Percentiles rank a stretch among this genome's conserved stretches.
Conservation (phyloP, 148 eudicot genomes). For the Simmondsia chinensis region DNA sequence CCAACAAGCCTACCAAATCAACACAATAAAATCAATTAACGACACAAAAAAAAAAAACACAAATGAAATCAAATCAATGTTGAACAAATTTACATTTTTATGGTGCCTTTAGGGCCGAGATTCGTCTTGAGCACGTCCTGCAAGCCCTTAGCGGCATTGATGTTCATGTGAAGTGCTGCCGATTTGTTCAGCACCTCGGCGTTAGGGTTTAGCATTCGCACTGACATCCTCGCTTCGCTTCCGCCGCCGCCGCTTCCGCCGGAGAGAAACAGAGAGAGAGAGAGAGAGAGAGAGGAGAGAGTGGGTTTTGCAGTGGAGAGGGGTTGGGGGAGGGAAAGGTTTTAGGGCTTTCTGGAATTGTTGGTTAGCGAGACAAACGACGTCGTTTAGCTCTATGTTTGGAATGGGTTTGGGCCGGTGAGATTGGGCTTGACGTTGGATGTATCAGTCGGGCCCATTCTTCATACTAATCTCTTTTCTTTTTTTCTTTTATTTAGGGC, state of each 20-base stretch:
- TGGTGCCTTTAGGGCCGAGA: conserved; percentile 99
- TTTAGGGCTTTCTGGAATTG: conserved; percentile 38
- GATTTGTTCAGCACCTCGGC: conserved; percentile 97
- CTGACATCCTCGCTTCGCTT: conserved; percentile 42
- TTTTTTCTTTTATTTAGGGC: too few species aligned
- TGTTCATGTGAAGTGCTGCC: conserved; percentile 90
- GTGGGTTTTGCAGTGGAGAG: not conserved
- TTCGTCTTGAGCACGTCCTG: conserved; percentile 89
- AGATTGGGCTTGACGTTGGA: too few species aligned
- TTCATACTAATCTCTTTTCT: too few species aligned
- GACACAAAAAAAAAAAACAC: not conserved
- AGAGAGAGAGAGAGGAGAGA: conserved; percentile 2
- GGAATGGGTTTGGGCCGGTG: too few species aligned
- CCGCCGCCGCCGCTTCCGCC: not conserved
- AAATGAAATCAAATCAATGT: not conserved
- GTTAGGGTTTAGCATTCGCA: conserved; percentile 72
- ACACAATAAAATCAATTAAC: not conserved
- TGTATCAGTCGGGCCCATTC: too few species aligned
- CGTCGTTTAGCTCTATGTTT: too few species aligned
- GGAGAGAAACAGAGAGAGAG: not conserved
- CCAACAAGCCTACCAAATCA: conserved; percentile 73
- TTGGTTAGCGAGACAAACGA: too few species aligned
- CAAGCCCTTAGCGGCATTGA: conserved; percentile 91
- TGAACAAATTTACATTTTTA: conserved; percentile 47
- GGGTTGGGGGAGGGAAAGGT: not conserved